Percentiles rank a stretch among this genome's conserved stretches.
Conservation (phyloP, 2,329 filamentous ascomycete species). For the Cercospora sesami region DNA sequence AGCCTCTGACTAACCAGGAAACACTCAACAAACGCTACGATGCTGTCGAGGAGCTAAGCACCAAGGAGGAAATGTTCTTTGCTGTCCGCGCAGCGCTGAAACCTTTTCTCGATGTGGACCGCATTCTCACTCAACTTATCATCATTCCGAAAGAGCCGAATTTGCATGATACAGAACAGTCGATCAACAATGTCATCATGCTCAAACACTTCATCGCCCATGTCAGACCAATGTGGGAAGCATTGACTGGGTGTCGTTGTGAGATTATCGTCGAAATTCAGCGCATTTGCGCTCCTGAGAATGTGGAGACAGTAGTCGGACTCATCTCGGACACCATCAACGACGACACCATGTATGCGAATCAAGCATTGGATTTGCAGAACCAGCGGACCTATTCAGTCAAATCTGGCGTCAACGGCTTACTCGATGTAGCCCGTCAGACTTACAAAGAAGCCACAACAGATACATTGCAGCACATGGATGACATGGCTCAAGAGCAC, state of each 20-base stretch:
- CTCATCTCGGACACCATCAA: constrained; percentile 74
- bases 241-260: constrained; percentile 64
- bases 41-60: constrained; percentile 77
- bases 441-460: constrained; percentile 86
- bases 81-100: constrained; percentile 75
- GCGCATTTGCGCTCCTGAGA: constrained; percentile 64
- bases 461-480: constrained; percentile 71
- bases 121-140: constrained; percentile 78
- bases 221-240: constrained; percentile 66
- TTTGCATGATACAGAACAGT: constrained; percentile 71
- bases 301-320: constrained; percentile 60
- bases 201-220: constrained; percentile 77
- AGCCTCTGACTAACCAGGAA: constrained; percentile 73
- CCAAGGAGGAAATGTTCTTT: constrained; percentile 81
- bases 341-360: constrained; percentile 75
- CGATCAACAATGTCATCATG: constrained; percentile 82
- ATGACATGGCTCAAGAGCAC: constrained; percentile 61
- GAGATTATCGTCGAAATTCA: constrained; percentile 67
- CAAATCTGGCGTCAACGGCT: constrained; percentile 78
- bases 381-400: constrained; percentile 92
- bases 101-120: constrained; percentile 75
- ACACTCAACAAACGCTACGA: constrained; percentile 74
- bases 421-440: constrained; percentile 84
- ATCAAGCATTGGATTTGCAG: constrained; percentile 75
- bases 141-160: constrained; percentile 67